These are phyloP conservation scores for Veloporphyrellus conicus DNA, from an alignment of 1,284 basidiomycete genomes.

Conservation along the genomic window DNA sequence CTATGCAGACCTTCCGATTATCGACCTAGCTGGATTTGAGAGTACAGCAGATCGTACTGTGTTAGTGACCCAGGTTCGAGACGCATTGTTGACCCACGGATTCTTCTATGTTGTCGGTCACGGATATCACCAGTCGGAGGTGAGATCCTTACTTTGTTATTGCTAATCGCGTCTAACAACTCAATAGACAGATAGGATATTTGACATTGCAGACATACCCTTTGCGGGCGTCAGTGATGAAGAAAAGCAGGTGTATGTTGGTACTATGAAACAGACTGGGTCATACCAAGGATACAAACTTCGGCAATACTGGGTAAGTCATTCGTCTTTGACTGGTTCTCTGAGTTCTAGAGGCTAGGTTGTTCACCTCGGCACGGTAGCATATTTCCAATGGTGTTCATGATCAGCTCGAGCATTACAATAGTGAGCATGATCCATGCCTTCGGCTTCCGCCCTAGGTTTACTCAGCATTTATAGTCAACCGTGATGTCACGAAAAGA, in stretches of 20 bases:
- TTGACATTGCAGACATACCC: conserved; percentile 61
- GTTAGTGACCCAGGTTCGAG: conserved; percentile 47
- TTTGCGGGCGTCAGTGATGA: conserved; percentile 50
- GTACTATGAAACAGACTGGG: conserved; percentile 46
- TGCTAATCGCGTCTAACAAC: not conserved
- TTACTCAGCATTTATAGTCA: conserved; percentile 34
- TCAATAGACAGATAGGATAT: conserved; percentile 48
- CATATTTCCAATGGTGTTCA: conserved; percentile 52
- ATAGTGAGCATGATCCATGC: conserved; percentile 36
- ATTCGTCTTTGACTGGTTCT: no score
- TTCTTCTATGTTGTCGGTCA: conserved; percentile 65
- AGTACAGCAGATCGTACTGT: conserved; percentile 45
- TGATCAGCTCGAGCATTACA: conserved; percentile 59
- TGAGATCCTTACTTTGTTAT: conserved; percentile 12
- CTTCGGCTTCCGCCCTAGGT: not conserved
- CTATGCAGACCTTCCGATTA: conserved; percentile 61
- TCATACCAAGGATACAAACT: conserved; percentile 60
- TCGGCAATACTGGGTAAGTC: conserved; percentile 49
- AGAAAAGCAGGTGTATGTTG: conserved; percentile 55
- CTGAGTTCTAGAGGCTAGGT: not conserved
- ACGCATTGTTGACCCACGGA: conserved; percentile 57
- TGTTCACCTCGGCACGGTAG: conserved; percentile 27
- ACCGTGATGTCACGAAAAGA: conserved; percentile 44
- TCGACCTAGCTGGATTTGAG: conserved; percentile 56
- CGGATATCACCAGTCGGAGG: conserved; percentile 47